Evolutionary conservation across 495 filamentous ascomycete genomes (phyloP).

Genomic region (Aspergillus kassunensis): DNA sequence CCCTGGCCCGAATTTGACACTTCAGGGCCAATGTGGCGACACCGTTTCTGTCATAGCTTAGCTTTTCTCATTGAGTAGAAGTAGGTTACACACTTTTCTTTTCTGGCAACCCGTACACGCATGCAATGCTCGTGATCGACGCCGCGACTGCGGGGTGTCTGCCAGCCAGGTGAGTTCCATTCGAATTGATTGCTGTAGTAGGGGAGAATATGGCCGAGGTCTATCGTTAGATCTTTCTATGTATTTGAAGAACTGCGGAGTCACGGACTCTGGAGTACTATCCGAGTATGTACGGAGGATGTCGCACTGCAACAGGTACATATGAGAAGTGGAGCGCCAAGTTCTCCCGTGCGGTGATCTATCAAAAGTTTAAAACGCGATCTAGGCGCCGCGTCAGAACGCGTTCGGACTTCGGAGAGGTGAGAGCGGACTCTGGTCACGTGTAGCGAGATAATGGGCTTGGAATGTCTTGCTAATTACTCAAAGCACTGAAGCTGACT

Average conservation of each 20-base stretch:
- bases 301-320: too few relatives aligned
- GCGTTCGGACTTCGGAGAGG: too few relatives aligned
- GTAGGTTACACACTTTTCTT: conserved; percentile 27
- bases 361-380: background rate
- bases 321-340: background rate
- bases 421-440: too few relatives aligned
- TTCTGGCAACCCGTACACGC: conserved; percentile 36
- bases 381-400: background rate
- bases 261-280: too few relatives aligned
- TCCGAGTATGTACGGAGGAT: too few relatives aligned
- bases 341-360: background rate
- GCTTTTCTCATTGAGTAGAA: background rate
- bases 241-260: too few relatives aligned
- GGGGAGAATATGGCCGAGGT: too few relatives aligned
- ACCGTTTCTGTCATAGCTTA: conserved; percentile 29
- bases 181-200: background rate
- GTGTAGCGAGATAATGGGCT: too few relatives aligned
- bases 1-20: background rate
- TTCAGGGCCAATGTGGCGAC: conserved; percentile 22
- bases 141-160: conserved; percentile 33
- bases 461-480: too few relatives aligned
- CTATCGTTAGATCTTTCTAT: too few relatives aligned
- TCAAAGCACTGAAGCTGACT: background rate
- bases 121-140: conserved; percentile 29
- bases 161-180: conserved; percentile 43